Base-by-base conservation (phyloP, 768 basidiomycete species). In the Lyophyllum semitale region DNA sequence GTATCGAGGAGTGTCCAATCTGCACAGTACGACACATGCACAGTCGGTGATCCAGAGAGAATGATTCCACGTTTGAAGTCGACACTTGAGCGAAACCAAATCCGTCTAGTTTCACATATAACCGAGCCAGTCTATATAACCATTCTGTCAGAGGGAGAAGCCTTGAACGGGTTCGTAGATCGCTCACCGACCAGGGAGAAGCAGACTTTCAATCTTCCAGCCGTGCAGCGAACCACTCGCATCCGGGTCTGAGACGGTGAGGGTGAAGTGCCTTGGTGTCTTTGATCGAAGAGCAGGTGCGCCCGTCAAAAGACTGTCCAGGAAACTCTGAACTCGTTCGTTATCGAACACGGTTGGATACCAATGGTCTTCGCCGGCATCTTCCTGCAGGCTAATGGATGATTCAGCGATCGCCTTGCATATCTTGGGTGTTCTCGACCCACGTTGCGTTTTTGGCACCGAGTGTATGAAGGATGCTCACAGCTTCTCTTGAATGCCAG, bases 401-500 rank as follows among this genome's bases (percentile, higher is more conserved):
- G 18, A n/a, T 12, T 40, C 37, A 33, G 29, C 40, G 22, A 25
- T 26, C 20, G 11, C 5, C 3, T 37, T 22, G 47, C 29, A 13
- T 13, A n/a, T 26, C 23, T 29, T 8, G 32, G 3, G 7, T n/a
- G 15, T 15, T 32, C n/a, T 4, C 23, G n/a, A 58, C 22, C 20
- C 54, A 88, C 89, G 70, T 78, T 20, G 81, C 73, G 53, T 87
- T 78, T 15, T 45, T 47, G 78, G 73, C 84, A 85, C 59, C 59
- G 15, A 38, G 89, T 2, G 82, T 73, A 57, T 80, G 78, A 26
- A 95, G 58, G 17, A 84, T 70, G 23, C 78, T 75, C 3, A 89
- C 75, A 11, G 81, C 73, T 66, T 88, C 85, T 20, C 94, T 80
- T 2, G 85, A 83, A 60, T 96, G 93, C 84, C 92, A 91, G 0